A percentile compares a stretch with the other conserved stretches of the same genome.
These are phyloP conservation scores for Calonectria hawksworthii DNA, from an alignment of 2,329 filamentous ascomycete genomes.

Conservation along the genomic window DNA sequence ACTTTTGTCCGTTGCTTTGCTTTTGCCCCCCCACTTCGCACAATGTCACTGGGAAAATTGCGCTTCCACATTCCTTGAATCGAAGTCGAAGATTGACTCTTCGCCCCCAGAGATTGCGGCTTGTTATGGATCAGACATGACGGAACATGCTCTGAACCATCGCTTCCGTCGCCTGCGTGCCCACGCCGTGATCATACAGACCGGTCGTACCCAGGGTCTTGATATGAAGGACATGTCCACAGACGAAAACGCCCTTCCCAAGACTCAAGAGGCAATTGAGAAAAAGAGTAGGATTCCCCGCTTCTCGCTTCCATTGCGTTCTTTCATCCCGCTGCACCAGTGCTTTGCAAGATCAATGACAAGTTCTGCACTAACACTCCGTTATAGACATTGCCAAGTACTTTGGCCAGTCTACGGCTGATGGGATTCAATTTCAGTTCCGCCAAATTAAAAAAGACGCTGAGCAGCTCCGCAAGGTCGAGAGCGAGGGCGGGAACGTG, in stretches of 20 bases:
- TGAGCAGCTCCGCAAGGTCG: constrained; percentile 60
- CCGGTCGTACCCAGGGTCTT: constrained; percentile 51
- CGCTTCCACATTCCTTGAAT: constrained; percentile 19
- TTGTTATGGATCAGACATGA: constrained; percentile 65
- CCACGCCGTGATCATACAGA: constrained; percentile 55
- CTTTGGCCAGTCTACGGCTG: constrained; percentile 70
- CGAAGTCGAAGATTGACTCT: constrained; percentile 50
- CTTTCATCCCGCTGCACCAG: neutral
- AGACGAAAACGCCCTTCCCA: constrained; percentile 53
- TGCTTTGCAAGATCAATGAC: neutral
- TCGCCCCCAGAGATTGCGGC: constrained; percentile 60
- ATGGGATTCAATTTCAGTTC: constrained; percentile 74
- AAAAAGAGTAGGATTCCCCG: constrained; percentile 55
- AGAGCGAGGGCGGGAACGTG: constrained; percentile 62
- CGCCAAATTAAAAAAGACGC: constrained; percentile 68
- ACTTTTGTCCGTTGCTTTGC: constrained; percentile 17
- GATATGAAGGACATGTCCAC: constrained; percentile 60
- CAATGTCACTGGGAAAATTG: neutral
- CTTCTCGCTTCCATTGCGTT: neutral
- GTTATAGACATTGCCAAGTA: constrained; percentile 70
- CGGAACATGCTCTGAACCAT: constrained; percentile 63
- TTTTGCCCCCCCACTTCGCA: neutral
- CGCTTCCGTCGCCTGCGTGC: constrained; percentile 64
- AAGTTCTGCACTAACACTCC: neutral
- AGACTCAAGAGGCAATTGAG: constrained; percentile 55